Conservation (phyloP, 768 basidiomycete genomes). For the Xerocomellus chrysenteron region DNA sequence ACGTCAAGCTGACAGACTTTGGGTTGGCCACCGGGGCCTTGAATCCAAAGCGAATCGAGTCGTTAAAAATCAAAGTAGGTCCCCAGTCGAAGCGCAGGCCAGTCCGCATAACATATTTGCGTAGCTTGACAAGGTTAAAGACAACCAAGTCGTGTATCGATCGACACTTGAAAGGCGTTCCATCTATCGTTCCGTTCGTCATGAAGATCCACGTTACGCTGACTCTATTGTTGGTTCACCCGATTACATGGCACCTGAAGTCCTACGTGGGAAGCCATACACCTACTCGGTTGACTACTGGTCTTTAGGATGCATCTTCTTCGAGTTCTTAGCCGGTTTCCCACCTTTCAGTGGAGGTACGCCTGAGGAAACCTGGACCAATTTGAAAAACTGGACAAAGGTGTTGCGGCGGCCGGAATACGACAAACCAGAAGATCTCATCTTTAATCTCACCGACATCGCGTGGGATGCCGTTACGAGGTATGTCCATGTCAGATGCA, state of each 20-base stretch:
- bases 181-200: slow-evolving; percentile 88
- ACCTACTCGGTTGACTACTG: slow-evolving; percentile 97
- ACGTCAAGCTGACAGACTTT: slow-evolving; percentile 98
- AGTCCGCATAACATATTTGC: slow-evolving; percentile 5
- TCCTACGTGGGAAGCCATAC: slow-evolving; percentile 92
- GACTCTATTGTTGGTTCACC: slow-evolving; percentile 98
- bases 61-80: slow-evolving; percentile 84
- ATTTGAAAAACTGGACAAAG: slow-evolving; percentile 96
- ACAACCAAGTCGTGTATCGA: slow-evolving; percentile 83
- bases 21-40: slow-evolving; percentile 95
- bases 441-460: slow-evolving; percentile 91
- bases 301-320: slow-evolving; percentile 97
- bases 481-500: slow-evolving; percentile 39
- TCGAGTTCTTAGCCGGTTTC: slow-evolving; percentile 96
- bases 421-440: slow-evolving; percentile 91
- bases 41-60: slow-evolving; percentile 93
- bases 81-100: not conserved
- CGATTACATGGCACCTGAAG: slow-evolving; percentile 97
- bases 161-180: slow-evolving; percentile 94
- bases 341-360: slow-evolving; percentile 96
- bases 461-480: slow-evolving; percentile 94
- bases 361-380: slow-evolving; percentile 98
- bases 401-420: slow-evolving; percentile 92
- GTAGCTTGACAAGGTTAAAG: slow-evolving; percentile 95
- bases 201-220: slow-evolving; percentile 89